Evolutionary conservation across 2,329 filamentous ascomycete species (phyloP).

Genomic region (Septoria linicola): DNA sequence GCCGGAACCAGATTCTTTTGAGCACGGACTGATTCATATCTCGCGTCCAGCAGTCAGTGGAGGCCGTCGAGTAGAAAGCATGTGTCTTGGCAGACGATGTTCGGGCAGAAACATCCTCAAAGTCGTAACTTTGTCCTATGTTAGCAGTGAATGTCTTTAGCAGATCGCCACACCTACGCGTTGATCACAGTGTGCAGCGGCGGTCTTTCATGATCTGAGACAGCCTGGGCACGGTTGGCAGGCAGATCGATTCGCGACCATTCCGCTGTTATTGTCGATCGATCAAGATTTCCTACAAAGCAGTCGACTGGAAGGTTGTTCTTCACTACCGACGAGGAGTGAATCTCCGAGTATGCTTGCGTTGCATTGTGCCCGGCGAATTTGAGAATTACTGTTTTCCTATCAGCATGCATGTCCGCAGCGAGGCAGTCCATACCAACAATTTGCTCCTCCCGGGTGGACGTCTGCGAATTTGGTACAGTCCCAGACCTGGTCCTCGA

Average conservation of each 20-base stretch:
- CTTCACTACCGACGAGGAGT: conserved; percentile 45
- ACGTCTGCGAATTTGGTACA: conserved; percentile 61
- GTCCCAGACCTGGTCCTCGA: conserved; percentile 65
- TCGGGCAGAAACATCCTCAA: conserved; percentile 24
- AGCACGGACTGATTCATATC: conserved; percentile 26
- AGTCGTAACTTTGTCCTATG: no score
- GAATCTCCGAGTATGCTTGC: conserved; percentile 53
- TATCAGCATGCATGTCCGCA: not conserved
- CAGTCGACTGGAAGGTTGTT: conserved; percentile 43
- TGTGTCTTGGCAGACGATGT: conserved; percentile 27
- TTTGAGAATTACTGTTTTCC: conserved; percentile 45
- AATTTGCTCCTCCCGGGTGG: conserved; percentile 57
- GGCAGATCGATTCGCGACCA: conserved; percentile 15
- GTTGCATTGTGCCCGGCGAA: conserved; percentile 56
- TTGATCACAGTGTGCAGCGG: conserved; percentile 49
- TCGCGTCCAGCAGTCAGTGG: conserved; percentile 29
- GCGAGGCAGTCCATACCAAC: conserved; percentile 36
- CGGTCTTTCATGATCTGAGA: conserved; percentile 40
- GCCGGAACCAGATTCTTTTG: conserved; percentile 30
- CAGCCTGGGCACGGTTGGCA: conserved; percentile 19
- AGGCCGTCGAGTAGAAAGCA: conserved; percentile 30
- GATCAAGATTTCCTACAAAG: conserved; percentile 39
- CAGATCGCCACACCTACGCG: no score
- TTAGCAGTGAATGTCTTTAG: no score
- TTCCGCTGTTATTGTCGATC: conserved; percentile 25